These are phyloP conservation scores for Cryptococcus sp. DNA, from an alignment of 1,284 basidiomycete species.

Conservation along the genomic window DNA sequence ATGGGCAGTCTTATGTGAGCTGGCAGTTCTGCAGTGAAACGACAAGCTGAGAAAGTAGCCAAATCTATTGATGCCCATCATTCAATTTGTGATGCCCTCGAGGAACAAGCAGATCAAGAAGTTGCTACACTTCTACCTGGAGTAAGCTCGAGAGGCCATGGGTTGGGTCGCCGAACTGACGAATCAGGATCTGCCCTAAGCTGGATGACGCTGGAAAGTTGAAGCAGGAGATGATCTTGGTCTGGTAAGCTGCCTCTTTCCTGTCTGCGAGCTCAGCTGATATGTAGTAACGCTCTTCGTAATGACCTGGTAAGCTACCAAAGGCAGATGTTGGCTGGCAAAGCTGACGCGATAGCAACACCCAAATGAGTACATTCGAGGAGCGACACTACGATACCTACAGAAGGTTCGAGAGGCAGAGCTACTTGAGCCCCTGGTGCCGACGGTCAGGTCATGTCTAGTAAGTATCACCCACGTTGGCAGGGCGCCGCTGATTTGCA, in stretches of 20 bases:
- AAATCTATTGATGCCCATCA: conserved; percentile 91
- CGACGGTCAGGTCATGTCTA: conserved; percentile 86
- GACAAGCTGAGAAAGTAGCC: conserved; percentile 55
- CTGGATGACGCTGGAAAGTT: conserved; percentile 95
- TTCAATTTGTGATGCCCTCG: conserved; percentile 94
- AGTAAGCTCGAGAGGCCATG: conserved; percentile 53
- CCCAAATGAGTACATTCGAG: conserved; percentile 98
- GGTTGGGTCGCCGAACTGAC: conserved; percentile 1
- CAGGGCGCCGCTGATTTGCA: conserved; percentile 13
- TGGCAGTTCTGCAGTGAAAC: neutral
- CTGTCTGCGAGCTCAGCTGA: conserved; percentile 3
- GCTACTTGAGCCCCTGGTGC: conserved; percentile 91
- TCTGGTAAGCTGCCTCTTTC: conserved; percentile 63
- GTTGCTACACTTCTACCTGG: conserved; percentile 98
- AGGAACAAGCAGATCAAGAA: conserved; percentile 98
- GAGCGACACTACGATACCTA: conserved; percentile 91
- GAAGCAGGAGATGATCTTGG: conserved; percentile 99
- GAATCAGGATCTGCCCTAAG: conserved; percentile 77
- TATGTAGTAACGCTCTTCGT: conserved; percentile 81
- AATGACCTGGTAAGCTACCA: conserved; percentile 75
- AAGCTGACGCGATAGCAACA: conserved; percentile 70
- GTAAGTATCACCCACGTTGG: conserved; percentile 27
- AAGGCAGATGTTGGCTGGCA: no score
- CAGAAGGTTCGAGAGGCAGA: conserved; percentile 95
- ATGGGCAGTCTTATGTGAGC: conserved; percentile 72